Percentiles rank a stretch among this genome's conserved stretches.
Evolutionary conservation across 2,329 filamentous ascomycete species (phyloP).

Genomic region (Epichloe sibirici): DNA sequence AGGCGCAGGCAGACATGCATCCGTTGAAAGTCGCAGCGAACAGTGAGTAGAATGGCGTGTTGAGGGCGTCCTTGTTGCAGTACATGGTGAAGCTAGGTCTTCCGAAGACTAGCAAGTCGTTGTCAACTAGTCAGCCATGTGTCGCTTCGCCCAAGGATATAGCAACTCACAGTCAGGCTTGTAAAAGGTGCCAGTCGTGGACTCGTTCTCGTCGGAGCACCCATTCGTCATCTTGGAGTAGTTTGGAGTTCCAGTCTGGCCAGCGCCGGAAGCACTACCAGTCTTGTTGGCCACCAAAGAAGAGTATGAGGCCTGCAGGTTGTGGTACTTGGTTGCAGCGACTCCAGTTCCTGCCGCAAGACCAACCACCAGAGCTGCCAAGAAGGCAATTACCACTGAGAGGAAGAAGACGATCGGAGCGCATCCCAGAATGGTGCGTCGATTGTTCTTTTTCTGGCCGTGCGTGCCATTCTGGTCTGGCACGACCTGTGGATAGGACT

Average conservation of each 20-base stretch:
- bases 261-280: neutral
- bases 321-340: slow-evolving; percentile 19
- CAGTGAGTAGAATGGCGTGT: slow-evolving; percentile 24
- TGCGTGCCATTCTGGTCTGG: neutral
- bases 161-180: neutral
- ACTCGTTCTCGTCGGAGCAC: slow-evolving; percentile 23
- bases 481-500: slow-evolving; percentile 1
- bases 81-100: slow-evolving; percentile 27
- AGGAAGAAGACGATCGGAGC: slow-evolving; percentile 28
- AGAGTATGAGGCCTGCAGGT: slow-evolving; percentile 15
- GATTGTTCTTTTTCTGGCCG: neutral
- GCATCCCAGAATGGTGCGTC: slow-evolving; percentile 12
- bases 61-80: slow-evolving; percentile 30
- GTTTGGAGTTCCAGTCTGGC: neutral
- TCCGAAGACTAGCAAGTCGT: slow-evolving; percentile 20
- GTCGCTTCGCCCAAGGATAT: neutral
- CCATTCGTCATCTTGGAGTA: slow-evolving; percentile 23
- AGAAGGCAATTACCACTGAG: slow-evolving; percentile 25
- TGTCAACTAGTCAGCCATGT: neutral
- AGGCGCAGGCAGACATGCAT: slow-evolving; percentile 36
- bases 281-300: neutral
- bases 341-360: slow-evolving; percentile 32
- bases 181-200: slow-evolving; percentile 17
- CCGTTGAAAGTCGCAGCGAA: slow-evolving; percentile 30
- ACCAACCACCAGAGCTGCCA: slow-evolving; percentile 29